These are phyloP conservation scores for Saccharomycopsis lassenensis DNA, from an alignment of 805 yeast species.

Conservation along the genomic window DNA sequence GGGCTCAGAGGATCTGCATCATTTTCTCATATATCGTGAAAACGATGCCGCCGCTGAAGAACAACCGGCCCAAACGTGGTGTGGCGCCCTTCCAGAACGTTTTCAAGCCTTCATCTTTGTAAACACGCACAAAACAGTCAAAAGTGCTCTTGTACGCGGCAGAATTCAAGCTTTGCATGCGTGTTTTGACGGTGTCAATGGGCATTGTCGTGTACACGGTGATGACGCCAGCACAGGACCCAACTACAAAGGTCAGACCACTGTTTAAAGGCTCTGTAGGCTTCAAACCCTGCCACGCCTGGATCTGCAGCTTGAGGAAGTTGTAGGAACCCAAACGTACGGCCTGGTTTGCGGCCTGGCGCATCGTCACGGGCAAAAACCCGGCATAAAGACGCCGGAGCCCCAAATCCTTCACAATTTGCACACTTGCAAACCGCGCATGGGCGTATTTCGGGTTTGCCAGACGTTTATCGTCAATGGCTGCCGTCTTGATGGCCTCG, in stretches of 20 bases:
- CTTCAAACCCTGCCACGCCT: slow-evolving; percentile 53
- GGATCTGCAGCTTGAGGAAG: slow-evolving; percentile 70
- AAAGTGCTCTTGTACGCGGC: slow-evolving; percentile 62
- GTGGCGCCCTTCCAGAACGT: slow-evolving; percentile 99
- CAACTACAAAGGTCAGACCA: slow-evolving; percentile 73
- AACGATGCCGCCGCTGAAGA: slow-evolving; percentile 93
- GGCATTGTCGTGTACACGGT: slow-evolving; percentile 95
- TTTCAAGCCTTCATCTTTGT: slow-evolving; percentile 76
- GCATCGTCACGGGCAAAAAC: slow-evolving; percentile 79
- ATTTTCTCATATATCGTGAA: slow-evolving; percentile 95
- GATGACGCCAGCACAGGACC: slow-evolving; percentile 81
- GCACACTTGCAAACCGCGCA: slow-evolving; percentile 47
- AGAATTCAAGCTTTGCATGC: slow-evolving; percentile 92
- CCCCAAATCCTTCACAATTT: slow-evolving; percentile 67
- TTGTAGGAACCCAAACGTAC: slow-evolving; percentile 91
- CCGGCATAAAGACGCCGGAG: slow-evolving; percentile 80
- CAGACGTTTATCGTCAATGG: slow-evolving; percentile 84
- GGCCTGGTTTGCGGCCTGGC: slow-evolving; percentile 94
- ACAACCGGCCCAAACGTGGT: slow-evolving; percentile 85
- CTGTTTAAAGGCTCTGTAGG: slow-evolving; percentile 69
- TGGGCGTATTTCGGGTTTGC: slow-evolving; percentile 67
- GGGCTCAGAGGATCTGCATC: slow-evolving; percentile 52
- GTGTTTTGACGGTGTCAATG: slow-evolving; percentile 87
- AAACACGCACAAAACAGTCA: slow-evolving; percentile 72
- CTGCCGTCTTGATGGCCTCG: slow-evolving; percentile 91